phyloP scores from a whole-genome alignment of 495 filamentous ascomycete species.

The Daldinia loculata region DNA sequence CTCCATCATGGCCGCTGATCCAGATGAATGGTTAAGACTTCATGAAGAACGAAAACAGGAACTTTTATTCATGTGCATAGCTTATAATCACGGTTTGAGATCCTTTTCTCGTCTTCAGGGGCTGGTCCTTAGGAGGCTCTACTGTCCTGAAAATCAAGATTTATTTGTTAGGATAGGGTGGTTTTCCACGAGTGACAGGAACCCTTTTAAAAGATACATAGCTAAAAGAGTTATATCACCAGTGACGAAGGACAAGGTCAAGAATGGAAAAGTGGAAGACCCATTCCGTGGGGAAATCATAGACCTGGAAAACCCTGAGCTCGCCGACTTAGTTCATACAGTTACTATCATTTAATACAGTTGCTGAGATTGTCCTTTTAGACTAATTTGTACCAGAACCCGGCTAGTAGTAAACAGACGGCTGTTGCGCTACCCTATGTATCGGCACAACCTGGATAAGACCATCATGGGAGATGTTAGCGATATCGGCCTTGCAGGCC shows the following conservation, averaged over 20 bases:
- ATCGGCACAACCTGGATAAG: slow-evolving; percentile 23
- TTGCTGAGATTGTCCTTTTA: not conserved
- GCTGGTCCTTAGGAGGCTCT: not conserved
- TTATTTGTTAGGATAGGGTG: not conserved
- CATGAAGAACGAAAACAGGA: not conserved
- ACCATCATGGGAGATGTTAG: slow-evolving; percentile 35
- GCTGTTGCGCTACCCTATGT: not conserved
- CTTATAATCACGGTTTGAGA: not conserved
- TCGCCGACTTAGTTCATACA: not conserved
- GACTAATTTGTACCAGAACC: not conserved
- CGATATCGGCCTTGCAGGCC: slow-evolving; percentile 42
- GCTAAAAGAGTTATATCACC: not conserved
- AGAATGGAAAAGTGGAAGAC: not conserved
- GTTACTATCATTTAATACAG: slow-evolving; percentile 8
- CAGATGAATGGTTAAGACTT: not conserved
- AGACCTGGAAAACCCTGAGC: not conserved
- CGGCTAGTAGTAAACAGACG: not conserved
- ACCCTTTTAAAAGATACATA: not conserved
- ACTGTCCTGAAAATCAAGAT: not conserved
- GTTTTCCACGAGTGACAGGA: not conserved
- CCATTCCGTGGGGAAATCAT: not conserved
- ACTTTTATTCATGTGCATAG: not conserved
- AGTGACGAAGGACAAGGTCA: not conserved
- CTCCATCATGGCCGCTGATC: not conserved
- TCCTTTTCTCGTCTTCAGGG: not conserved